These are phyloP conservation scores for Bipolaris oryzae DNA, from an alignment of 2,329 filamentous ascomycete species.

Conservation along the genomic window DNA sequence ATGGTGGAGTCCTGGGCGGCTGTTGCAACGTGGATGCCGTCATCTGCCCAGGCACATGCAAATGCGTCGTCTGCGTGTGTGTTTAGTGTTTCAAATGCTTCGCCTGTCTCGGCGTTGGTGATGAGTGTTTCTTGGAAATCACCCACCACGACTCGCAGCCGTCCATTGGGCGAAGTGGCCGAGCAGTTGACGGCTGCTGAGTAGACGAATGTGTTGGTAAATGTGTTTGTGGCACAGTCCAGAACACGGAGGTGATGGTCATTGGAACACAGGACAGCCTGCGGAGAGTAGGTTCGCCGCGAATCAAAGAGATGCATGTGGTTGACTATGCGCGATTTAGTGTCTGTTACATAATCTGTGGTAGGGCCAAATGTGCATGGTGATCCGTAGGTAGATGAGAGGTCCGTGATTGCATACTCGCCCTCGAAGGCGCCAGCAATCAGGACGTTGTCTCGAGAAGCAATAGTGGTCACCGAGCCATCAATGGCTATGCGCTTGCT, in stretches of 20 bases:
- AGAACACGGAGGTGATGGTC: constrained; percentile 61
- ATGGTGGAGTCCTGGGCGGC: constrained; percentile 76
- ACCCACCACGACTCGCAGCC: constrained; percentile 74
- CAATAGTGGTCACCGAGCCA: constrained; percentile 59
- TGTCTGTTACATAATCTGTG: constrained; percentile 55
- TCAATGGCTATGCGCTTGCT: constrained; percentile 48
- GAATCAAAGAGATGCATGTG: constrained; percentile 61
- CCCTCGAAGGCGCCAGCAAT: constrained; percentile 64
- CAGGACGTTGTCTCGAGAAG: constrained; percentile 56
- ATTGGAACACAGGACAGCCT: constrained; percentile 64
- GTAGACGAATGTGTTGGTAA: constrained; percentile 63
- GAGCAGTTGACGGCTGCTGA: constrained; percentile 73
- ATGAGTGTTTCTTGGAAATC: constrained; percentile 71
- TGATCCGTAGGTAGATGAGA: constrained; percentile 45
- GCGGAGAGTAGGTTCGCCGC: constrained; percentile 55
- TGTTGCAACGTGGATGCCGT: constrained; percentile 77
- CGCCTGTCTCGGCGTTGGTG: constrained; percentile 70
- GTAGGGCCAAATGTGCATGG: constrained; percentile 54
- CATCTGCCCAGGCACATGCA: constrained; percentile 78
- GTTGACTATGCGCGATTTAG: constrained; percentile 62
- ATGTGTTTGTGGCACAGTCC: constrained; percentile 63
- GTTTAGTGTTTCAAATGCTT: constrained; percentile 61
- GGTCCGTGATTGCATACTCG: constrained; percentile 60
- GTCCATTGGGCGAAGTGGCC: constrained; percentile 72
- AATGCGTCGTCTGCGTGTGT: constrained; percentile 76